These are phyloP conservation scores for Warburgia ugandensis DNA, from an alignment of 164 flowering plant genomes.

Conservation along the genomic window DNA sequence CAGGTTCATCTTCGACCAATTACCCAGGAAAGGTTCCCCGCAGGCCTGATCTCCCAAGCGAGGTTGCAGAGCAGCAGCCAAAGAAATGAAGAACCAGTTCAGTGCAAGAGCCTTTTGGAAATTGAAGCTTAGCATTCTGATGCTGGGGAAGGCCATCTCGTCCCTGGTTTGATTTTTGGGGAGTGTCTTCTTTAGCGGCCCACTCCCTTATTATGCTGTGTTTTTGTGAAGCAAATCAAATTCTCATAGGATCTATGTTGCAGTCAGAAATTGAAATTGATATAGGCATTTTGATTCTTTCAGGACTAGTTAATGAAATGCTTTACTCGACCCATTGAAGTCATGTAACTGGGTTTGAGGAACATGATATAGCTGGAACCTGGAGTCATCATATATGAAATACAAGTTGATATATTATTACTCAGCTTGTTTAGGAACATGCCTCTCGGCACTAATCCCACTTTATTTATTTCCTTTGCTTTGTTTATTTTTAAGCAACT, in stretches of 20 bases:
- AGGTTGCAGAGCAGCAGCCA: conserved; percentile 25
- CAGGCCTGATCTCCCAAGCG: conserved; percentile 62
- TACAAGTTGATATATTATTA: too few species aligned
- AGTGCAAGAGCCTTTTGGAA: not conserved
- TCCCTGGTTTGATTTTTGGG: not conserved
- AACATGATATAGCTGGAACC: too few species aligned
- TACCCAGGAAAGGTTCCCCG: conserved; percentile 74
- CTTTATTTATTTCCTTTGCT: too few species aligned
- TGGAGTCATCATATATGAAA: too few species aligned
- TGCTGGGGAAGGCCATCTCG: not conserved
- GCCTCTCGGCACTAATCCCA: too few species aligned
- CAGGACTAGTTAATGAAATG: too few species aligned
- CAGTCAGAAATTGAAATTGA: not conserved
- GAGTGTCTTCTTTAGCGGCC: conserved; percentile 2
- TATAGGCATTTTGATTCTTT: conserved; percentile 2
- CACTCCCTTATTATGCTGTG: not conserved
- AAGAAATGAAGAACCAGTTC: conserved; percentile 15
- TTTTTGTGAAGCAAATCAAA: conserved; percentile 1
- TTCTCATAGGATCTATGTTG: not conserved
- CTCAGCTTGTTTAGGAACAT: too few species aligned
- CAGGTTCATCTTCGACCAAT: conserved; percentile 48
- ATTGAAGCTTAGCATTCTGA: not conserved
- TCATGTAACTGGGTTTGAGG: conserved; percentile 6
- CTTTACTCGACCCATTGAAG: not conserved
- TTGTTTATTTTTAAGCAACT: too few species aligned